Conservation (phyloP, 2,329 filamentous ascomycete species). For the Pseudomassariella vexata region DNA sequence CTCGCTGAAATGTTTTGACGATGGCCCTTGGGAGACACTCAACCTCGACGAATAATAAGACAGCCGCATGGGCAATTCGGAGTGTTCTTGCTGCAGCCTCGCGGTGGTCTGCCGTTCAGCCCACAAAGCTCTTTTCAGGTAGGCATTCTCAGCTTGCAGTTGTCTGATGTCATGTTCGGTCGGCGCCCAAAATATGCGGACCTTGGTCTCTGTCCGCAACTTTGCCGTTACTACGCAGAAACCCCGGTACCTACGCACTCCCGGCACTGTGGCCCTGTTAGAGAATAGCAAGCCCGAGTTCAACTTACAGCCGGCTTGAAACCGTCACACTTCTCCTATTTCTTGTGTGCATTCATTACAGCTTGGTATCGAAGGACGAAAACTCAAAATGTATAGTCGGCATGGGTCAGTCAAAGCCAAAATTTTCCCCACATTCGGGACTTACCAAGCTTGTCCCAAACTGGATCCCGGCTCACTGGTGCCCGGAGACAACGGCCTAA, state of each 20-base stretch:
- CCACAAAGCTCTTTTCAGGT: conserved; percentile 1
- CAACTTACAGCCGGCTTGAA: conserved; percentile 1
- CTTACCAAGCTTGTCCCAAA: no score
- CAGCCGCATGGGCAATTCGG: not conserved
- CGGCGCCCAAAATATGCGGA: conserved; percentile 3
- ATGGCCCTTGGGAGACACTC: not conserved
- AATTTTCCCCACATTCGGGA: no score
- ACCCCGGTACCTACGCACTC: conserved; percentile 1
- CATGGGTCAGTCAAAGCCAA: no score
- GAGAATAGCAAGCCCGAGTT: not conserved
- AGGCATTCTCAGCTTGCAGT: conserved; percentile 3
- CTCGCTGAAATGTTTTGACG: not conserved
- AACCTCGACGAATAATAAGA: not conserved
- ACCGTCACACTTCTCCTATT: conserved; percentile 6
- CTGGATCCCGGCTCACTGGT: no score
- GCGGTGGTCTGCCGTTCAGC: no score
- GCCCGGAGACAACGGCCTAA: no score
- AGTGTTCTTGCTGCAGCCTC: no score
- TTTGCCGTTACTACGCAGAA: conserved; percentile 2
- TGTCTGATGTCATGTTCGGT: not conserved
- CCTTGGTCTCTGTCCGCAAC: conserved; percentile 5
- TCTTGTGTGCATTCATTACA: no score
- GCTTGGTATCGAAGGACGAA: no score
- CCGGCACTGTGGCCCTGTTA: not conserved
- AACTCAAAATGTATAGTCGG: no score